phyloP scores from a whole-genome alignment of 2,329 filamentous ascomycete genomes.

The Byssoonygena ceratinophila region DNA sequence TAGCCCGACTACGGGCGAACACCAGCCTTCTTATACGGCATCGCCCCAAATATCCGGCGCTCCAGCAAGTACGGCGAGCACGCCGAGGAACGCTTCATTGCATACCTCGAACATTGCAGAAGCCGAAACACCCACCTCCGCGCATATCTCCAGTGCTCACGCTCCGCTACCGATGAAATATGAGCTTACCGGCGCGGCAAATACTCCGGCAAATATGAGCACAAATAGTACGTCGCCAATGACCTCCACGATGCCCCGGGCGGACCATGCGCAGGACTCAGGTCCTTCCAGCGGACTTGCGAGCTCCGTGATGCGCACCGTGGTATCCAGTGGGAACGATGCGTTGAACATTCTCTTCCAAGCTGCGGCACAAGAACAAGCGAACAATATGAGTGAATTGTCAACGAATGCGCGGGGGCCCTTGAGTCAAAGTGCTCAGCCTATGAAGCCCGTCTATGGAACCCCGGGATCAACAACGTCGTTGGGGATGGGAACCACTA shows the following conservation, averaged over 20 bases:
- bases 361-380: constrained; percentile 36
- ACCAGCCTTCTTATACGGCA: constrained; percentile 4
- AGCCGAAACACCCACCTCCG: constrained; percentile 8
- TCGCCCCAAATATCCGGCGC: constrained; percentile 15
- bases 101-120: constrained; percentile 8
- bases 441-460: constrained; percentile 28
- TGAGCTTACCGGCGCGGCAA: constrained; percentile 9
- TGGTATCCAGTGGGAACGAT: constrained; percentile 46
- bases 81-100: constrained; percentile 6
- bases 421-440: constrained; percentile 19
- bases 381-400: constrained; percentile 9
- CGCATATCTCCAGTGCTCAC: background rate
- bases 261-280: background rate
- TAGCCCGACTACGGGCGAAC: constrained; percentile 10
- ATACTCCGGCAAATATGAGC: constrained; percentile 14
- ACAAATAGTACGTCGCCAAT: constrained; percentile 10
- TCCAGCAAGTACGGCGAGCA: background rate
- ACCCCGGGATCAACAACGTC: constrained; percentile 23
- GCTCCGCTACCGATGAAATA: constrained; percentile 10
- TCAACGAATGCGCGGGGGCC: background rate
- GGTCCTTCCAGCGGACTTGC: constrained; percentile 27
- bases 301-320: constrained; percentile 38
- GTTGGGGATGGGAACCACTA: constrained; percentile 16
- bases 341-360: constrained; percentile 45
- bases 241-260: constrained; percentile 7